Evolutionary conservation across 306 rosid genomes (phyloP), one percentile per base, ranked within the genome.

Genomic region (Fagus crenata): DNA sequence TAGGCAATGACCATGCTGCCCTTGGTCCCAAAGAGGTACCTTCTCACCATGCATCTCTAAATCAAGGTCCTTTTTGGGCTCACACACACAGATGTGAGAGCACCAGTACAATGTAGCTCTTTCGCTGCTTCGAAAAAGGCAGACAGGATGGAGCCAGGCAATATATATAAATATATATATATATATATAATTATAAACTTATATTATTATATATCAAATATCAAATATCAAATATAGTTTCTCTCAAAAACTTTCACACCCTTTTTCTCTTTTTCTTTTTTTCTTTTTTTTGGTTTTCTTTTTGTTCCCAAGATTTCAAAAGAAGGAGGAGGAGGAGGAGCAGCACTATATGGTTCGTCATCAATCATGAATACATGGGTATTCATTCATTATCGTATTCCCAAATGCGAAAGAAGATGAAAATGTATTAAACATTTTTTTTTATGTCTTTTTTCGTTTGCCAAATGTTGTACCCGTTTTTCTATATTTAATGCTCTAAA

Each of bases 61-160:
- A 86, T 86, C 85, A 76, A 74, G 87, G 84, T 77, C 86, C 72
- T 86, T 92, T 80, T 78, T 81, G 78, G 81, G 88, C 83, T 63
- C 82, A 84, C 84, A 72, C 83, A 84, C 84, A 72, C 83, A 84
- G 84, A 80, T 78, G 63, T 55, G 77, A 78, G 71, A 67, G 71
- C 74, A 69, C 81, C 84, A 71, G 69, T 72, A 73, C 89, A 93
- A 87, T 89, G 98, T 86, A 84, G 91, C 89, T 78, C 83, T 70
- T 80, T 78, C 75, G n/a, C 78, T 84, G 93, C 80, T 82, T 80
- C 84, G 86, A 71, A 58, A 81, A 89, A 79, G 91, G 91, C 93
- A 90, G 84, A 87, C 93, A 90, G 91, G 86, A 79, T 75, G 85
- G 87, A 87, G 93, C 93, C 93, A 90, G 91, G 93, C 93, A 90